These are phyloP conservation scores for Bryum argenteum DNA, from an alignment of 225 moss, liverwort and hornwort genomes.

Conservation along the genomic window DNA sequence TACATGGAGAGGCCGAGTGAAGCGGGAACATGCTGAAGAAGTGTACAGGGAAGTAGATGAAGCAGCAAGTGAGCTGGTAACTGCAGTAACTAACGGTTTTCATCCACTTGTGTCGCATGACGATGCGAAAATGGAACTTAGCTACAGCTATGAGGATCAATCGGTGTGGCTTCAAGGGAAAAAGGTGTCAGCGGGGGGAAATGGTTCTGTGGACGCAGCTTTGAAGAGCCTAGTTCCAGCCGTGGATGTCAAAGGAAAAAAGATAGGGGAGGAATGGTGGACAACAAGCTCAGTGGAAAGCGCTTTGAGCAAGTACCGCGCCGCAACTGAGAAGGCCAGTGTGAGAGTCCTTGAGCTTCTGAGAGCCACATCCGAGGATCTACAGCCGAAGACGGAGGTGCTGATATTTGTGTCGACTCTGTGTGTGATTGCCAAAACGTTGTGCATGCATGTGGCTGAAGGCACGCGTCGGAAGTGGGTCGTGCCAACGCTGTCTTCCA, in stretches of 20 bases:
- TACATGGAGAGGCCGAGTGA: slow-evolving; percentile 77
- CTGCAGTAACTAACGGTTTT: slow-evolving; percentile 62
- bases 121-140: slow-evolving; percentile 53
- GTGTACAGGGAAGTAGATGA: slow-evolving; percentile 76
- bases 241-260: slow-evolving; percentile 78
- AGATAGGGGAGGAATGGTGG: slow-evolving; percentile 87
- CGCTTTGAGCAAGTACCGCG: slow-evolving; percentile 65
- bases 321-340: slow-evolving; percentile 66
- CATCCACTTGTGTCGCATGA: slow-evolving; percentile 53
- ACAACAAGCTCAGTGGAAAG: slow-evolving; percentile 69
- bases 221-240: slow-evolving; percentile 64
- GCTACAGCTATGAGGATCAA: slow-evolving; percentile 68
- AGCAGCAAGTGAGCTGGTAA: slow-evolving; percentile 62
- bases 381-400: slow-evolving; percentile 71
- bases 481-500: slow-evolving; percentile 59
- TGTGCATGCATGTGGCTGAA: slow-evolving; percentile 79
- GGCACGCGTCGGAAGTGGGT: slow-evolving; percentile 82
- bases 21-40: slow-evolving; percentile 74
- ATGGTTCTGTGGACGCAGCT: slow-evolving; percentile 58
- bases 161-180: slow-evolving; percentile 88
- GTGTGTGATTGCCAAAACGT: slow-evolving; percentile 75
- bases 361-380: slow-evolving; percentile 59
- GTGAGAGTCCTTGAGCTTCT: slow-evolving; percentile 61
- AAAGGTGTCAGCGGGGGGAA: slow-evolving; percentile 34
- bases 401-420: slow-evolving; percentile 76